phyloP scores from a whole-genome alignment of 2,329 filamentous ascomycete genomes.

The Aspergillus candidus region DNA sequence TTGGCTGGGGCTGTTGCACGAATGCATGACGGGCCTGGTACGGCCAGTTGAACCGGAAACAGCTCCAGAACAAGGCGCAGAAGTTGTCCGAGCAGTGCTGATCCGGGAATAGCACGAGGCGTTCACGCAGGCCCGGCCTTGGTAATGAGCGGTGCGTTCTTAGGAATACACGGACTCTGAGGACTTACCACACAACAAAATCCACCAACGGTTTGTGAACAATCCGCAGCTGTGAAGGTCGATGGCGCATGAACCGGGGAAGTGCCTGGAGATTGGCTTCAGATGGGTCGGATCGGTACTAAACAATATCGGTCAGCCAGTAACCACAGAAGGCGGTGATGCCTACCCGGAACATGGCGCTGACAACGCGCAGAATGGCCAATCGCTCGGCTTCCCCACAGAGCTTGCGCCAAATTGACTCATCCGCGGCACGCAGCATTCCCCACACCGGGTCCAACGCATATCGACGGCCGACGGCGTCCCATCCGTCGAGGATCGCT shows the following conservation, averaged over 20 bases:
- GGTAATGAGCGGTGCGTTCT: background rate
- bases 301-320: background rate
- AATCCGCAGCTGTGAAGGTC: constrained; percentile 7
- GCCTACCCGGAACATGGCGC: constrained; percentile 1
- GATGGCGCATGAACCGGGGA: constrained; percentile 8
- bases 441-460: constrained; percentile 6
- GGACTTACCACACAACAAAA: constrained; percentile 8
- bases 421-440: constrained; percentile 7
- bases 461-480: constrained; percentile 2
- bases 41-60: constrained; percentile 9
- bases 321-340: constrained; percentile 7
- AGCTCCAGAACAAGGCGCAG: constrained; percentile 9
- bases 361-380: background rate
- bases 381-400: constrained; percentile 6
- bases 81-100: constrained; percentile 10
- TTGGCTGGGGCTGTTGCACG: constrained; percentile 1
- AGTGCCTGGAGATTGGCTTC: constrained; percentile 3
- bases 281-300: constrained; percentile 7
- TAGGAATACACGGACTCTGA: no score
- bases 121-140: constrained; percentile 9
- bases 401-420: constrained; percentile 4
- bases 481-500: constrained; percentile 7
- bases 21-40: constrained; percentile 2
- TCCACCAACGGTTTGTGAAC: constrained; percentile 11
- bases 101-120: constrained; percentile 6